Conservation (phyloP, 768 basidiomycete genomes). For the Antrodiella citrinella region DNA sequence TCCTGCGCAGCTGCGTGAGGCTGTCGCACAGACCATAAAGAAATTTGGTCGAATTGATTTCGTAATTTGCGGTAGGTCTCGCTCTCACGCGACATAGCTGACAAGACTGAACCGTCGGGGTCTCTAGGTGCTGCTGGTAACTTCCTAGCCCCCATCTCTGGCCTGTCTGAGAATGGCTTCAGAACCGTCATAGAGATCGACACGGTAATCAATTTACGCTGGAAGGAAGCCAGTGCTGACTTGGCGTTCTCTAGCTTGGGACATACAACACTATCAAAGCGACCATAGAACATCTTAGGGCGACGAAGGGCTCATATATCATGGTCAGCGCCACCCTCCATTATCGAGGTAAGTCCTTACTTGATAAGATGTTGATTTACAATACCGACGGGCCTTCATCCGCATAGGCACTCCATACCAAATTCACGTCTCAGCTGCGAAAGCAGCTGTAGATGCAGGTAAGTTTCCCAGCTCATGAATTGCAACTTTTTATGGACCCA, state of each 20-base stretch:
- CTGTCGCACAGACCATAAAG: constrained; percentile 67
- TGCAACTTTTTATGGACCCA: not conserved
- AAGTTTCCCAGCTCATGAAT: constrained; percentile 7
- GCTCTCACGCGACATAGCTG: not conserved
- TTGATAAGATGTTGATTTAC: not conserved
- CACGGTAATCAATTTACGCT: constrained; percentile 40
- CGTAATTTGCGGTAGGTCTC: constrained; percentile 79
- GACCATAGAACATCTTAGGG: constrained; percentile 66
- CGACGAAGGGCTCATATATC: constrained; percentile 72
- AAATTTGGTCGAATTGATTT: constrained; percentile 87
- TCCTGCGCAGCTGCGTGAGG: constrained; percentile 60
- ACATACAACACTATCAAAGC: constrained; percentile 95
- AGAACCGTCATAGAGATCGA: constrained; percentile 92
- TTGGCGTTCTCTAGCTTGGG: constrained; percentile 49
- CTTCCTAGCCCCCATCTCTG: constrained; percentile 82
- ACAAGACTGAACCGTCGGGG: not conserved
- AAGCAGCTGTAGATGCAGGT: constrained; percentile 85
- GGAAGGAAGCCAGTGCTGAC: not conserved
- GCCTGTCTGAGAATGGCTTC: constrained; percentile 85
- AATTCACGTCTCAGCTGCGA: constrained; percentile 91
- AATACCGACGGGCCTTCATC: constrained; percentile 6
- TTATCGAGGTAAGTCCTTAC: constrained; percentile 49
- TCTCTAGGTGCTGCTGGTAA: constrained; percentile 88
- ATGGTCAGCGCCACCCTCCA: constrained; percentile 89
- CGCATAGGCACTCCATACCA: constrained; percentile 70